Evolutionary conservation across 2,329 filamentous ascomycete genomes (phyloP), one percentile per base, ranked within the genome.

Genomic region (Zymoseptoria tritici): DNA sequence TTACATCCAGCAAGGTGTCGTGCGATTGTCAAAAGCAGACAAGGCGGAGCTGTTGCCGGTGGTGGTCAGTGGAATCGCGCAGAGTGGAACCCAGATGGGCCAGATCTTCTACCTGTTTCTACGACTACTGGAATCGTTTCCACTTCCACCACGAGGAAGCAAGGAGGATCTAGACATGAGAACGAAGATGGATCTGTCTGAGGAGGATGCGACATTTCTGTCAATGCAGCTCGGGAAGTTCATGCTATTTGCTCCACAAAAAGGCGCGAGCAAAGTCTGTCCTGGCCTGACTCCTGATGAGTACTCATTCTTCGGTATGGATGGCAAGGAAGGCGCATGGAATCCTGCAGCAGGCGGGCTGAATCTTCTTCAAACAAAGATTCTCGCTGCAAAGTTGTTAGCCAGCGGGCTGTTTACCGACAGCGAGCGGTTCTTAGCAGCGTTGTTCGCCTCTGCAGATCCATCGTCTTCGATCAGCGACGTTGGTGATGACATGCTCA

Each of bases 401-500:
- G 85, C 89, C 2, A 96, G 90, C 69, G 91, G 90, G 4, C 86
- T 92, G 6, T 97, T 99, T 73, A 86, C 79, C 0, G 91, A 97
- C 62, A 76, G 85, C 0, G 90, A 97, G 70, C 86, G 91, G 31
- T 91, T 97, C 67, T 74, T 97, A 11, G 88, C 93, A 0, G 88
- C 91, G 0, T 76, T 97, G 1, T 91, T 89, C 71, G 91, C 92
- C 4, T 87, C 91, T 24, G 87, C 91, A 0, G 92, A 92, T 74
- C 78, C 86, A 1, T 94, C 97, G 65, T 90, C 87, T 42, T 84
- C 88, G 8, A 86, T 97, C 46, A 86, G 89, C 9, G 85, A 88
- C n/a, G 78, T 90, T n/a, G 93, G 90, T 0, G 91, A 97, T 59
- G 91, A 96, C 67, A 84, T 95, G 54, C 75, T 97, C 64, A 99